phyloP scores from a whole-genome alignment of 495 filamentous ascomycete genomes.

The Aspergillus olivimuriae region DNA sequence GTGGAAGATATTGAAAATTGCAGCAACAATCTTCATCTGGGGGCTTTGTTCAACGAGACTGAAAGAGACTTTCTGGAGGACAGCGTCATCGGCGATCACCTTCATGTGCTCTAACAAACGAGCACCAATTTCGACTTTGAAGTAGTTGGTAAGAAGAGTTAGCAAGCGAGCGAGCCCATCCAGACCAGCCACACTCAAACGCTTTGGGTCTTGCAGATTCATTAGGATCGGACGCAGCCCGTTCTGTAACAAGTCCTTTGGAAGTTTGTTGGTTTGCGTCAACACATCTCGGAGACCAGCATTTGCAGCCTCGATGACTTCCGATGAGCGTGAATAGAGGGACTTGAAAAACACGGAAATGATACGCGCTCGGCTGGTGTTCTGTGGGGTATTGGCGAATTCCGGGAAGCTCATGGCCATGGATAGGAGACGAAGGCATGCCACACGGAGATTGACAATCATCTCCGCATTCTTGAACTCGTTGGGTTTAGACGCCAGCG shows the following conservation, averaged over 20 bases:
- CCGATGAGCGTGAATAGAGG: slow-evolving; percentile 81
- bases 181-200: slow-evolving; percentile 80
- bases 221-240: slow-evolving; percentile 91
- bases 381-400: slow-evolving; percentile 63
- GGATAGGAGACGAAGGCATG: slow-evolving; percentile 87
- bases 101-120: slow-evolving; percentile 89
- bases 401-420: slow-evolving; percentile 89
- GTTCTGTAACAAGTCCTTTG: slow-evolving; percentile 91
- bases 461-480: slow-evolving; percentile 88
- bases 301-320: slow-evolving; percentile 92
- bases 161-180: slow-evolving; percentile 87
- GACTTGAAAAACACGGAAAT: slow-evolving; percentile 98
- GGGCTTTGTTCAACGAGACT: slow-evolving; percentile 86
- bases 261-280: slow-evolving; percentile 80
- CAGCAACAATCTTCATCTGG: slow-evolving; percentile 86
- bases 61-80: slow-evolving; percentile 86
- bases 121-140: slow-evolving; percentile 96
- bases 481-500: slow-evolving; percentile 70
- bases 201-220: slow-evolving; percentile 89
- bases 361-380: slow-evolving; percentile 72
- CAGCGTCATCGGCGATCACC: slow-evolving; percentile 71
- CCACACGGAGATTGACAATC: slow-evolving; percentile 86
- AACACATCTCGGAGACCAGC: slow-evolving; percentile 79
- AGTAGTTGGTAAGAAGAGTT: slow-evolving; percentile 90
- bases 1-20: slow-evolving; percentile 95